A percentile compares a stretch with the other conserved stretches of the same genome.
These are phyloP conservation scores for Stephanodiscus triporus DNA, from an alignment of 108 stramenopile species.

Conservation along the genomic window DNA sequence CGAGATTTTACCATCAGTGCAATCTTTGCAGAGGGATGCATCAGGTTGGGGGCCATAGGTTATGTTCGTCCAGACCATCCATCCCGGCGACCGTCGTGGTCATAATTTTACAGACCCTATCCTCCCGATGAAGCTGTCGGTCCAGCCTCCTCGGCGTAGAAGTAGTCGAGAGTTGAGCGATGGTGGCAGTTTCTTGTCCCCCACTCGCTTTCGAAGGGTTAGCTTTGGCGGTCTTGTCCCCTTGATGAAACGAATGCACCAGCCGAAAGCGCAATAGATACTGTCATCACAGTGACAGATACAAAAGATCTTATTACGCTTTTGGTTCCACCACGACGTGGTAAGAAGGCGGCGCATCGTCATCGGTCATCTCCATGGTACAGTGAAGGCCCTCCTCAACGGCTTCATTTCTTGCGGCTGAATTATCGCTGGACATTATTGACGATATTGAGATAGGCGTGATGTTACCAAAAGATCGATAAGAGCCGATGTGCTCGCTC, in stretches of 20 bases:
- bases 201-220: background rate
- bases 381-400: background rate
- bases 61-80: too few relatives aligned
- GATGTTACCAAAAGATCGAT: background rate
- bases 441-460: background rate
- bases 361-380: background rate
- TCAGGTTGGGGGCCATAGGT: constrained; percentile 1
- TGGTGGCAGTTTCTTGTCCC: background rate
- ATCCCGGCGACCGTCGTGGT: too few relatives aligned
- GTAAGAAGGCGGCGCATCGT: background rate
- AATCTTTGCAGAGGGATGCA: background rate
- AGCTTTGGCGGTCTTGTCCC: background rate
- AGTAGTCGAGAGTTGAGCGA: background rate
- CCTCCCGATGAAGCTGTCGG: too few relatives aligned
- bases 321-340: background rate
- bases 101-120: too few relatives aligned
- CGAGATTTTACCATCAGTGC: constrained; percentile 31
- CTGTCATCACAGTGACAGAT: background rate
- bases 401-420: background rate
- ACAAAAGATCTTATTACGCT: background rate
- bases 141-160: too few relatives aligned
- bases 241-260: background rate
- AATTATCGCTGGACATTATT: background rate
- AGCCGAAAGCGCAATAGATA: background rate
- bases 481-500: background rate